Conservation (phyloP, 208 protist species). For the Trypanosoma mega region DNA sequence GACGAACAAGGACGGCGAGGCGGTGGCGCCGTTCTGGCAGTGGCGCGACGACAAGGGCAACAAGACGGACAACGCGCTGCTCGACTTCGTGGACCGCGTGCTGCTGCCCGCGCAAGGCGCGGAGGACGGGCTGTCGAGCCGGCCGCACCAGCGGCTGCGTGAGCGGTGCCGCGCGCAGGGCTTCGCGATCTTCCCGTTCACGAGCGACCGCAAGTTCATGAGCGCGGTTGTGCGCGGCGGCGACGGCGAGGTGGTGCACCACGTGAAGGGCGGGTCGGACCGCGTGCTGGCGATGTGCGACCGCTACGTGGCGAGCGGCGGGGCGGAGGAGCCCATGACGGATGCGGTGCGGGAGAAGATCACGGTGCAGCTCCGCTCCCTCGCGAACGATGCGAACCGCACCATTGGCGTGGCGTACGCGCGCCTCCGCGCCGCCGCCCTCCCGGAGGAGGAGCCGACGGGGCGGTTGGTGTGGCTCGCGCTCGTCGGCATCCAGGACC, state of each 20-base stretch:
- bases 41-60: conserved; percentile 77
- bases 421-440: conserved; percentile 17
- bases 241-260: conserved; percentile 50
- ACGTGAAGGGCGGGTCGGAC: conserved; percentile 93
- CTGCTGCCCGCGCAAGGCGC: conserved; percentile 26
- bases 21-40: conserved; percentile 43
- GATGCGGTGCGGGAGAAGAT: conserved; percentile 44
- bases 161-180: conserved; percentile 32
- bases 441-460: conserved; percentile 64
- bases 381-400: conserved; percentile 67
- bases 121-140: conserved; percentile 27
- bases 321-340: conserved; percentile 41
- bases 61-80: conserved; percentile 85
- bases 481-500: conserved; percentile 95
- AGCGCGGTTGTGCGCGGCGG: conserved; percentile 51
- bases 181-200: conserved; percentile 83
- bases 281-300: conserved; percentile 79
- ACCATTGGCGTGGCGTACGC: conserved; percentile 85
- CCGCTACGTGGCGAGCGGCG: conserved; percentile 53
- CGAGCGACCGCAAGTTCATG: conserved; percentile 89
- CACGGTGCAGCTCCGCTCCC: conserved; percentile 36
- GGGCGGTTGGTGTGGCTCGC: conserved; percentile 89
- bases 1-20: conserved; percentile 36
- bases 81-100: conserved; percentile 75
- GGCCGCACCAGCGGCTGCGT: conserved; percentile 60